A percentile compares a stretch with the other conserved stretches of the same genome.
These are phyloP conservation scores for Exutisphaerella laricina DNA, from an alignment of 2,329 filamentous ascomycete genomes.

Conservation along the genomic window DNA sequence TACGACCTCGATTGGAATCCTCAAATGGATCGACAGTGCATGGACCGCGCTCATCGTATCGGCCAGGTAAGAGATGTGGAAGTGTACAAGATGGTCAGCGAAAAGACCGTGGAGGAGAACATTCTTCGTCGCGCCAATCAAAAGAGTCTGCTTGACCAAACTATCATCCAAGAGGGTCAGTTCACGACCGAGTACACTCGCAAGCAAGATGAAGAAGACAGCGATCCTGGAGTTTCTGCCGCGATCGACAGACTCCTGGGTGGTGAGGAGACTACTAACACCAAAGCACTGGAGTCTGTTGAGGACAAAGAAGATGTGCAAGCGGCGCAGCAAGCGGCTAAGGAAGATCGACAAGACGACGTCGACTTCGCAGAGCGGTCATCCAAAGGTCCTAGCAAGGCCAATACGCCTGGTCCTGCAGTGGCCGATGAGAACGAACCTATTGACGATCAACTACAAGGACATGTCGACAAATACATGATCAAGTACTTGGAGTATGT, in stretches of 20 bases:
- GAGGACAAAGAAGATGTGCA: constrained; percentile 90
- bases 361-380: constrained; percentile 67
- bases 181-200: constrained; percentile 82
- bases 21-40: constrained; percentile 99
- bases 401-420: constrained; percentile 31
- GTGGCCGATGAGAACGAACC: constrained; percentile 40
- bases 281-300: constrained; percentile 74
- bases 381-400: constrained; percentile 36
- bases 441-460: constrained; percentile 51
- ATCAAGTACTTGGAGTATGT: constrained; percentile 30
- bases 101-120: constrained; percentile 87
- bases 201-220: constrained; percentile 56
- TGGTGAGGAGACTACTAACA: constrained; percentile 57
- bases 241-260: constrained; percentile 81
- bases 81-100: constrained; percentile 67
- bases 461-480: constrained; percentile 63
- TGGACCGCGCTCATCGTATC: constrained; percentile 94
- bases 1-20: constrained; percentile 99
- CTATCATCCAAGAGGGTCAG: constrained; percentile 96
- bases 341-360: constrained; percentile 77
- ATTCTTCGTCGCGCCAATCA: constrained; percentile 95
- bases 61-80: constrained; percentile 96
- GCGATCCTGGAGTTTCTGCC: constrained; percentile 65
- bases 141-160: constrained; percentile 95
- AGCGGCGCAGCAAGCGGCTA: constrained; percentile 80